Evolutionary conservation across 2,329 filamentous ascomycete species (phyloP).

Genomic region (Ustulina deusta): DNA sequence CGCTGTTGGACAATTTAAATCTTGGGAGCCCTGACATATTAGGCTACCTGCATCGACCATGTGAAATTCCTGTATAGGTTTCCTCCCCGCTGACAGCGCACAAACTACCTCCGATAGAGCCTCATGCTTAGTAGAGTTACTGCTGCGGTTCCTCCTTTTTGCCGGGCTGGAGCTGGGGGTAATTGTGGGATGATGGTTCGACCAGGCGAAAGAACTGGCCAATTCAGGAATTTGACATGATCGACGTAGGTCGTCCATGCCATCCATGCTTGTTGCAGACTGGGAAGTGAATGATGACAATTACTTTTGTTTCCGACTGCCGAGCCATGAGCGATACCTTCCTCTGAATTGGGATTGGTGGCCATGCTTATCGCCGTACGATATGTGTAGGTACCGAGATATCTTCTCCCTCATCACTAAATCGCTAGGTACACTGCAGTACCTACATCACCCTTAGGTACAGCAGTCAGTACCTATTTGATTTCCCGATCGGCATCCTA

Average conservation of each 20-base stretch:
- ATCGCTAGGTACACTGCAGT: not conserved
- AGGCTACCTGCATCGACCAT: not conserved
- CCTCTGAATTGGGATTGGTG: slow-evolving; percentile 24
- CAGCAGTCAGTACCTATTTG: slow-evolving; percentile 36
- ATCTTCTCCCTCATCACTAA: slow-evolving; percentile 7
- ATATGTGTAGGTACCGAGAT: not conserved
- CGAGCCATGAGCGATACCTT: slow-evolving; percentile 24
- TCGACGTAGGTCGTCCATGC: not conserved
- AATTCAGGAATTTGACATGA: not conserved
- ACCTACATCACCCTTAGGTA: too few species aligned
- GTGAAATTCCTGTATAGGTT: not conserved
- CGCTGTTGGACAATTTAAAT: slow-evolving; percentile 13
- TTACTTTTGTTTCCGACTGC: slow-evolving; percentile 32
- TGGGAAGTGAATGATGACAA: slow-evolving; percentile 34
- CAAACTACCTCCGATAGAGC: too few species aligned
- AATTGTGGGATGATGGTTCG: not conserved
- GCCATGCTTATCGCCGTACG: slow-evolving; percentile 22
- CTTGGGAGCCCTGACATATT: not conserved
- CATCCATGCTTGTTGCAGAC: not conserved
- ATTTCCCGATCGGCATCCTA: slow-evolving; percentile 17
- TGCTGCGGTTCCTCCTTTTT: not conserved
- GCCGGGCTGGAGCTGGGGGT: not conserved
- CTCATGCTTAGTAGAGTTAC: not conserved
- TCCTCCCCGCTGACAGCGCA: not conserved
- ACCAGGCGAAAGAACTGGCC: not conserved